Evolutionary conservation across 106 monocot species (phyloP).

Genomic region (Platanthera zijinensis): DNA sequence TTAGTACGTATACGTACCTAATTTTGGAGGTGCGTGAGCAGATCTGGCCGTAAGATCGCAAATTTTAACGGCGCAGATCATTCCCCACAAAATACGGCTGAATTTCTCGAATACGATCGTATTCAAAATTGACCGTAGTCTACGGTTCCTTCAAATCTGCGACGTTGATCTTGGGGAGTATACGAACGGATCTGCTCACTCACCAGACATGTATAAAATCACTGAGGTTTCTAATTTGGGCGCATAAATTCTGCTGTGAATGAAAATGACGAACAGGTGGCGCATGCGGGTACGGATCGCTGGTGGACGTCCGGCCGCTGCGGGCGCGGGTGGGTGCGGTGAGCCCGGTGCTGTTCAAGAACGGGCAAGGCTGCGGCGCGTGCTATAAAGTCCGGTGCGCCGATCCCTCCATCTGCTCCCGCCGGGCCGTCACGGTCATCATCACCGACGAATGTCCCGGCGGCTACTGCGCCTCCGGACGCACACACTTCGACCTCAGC

Average conservation of each 20-base stretch:
- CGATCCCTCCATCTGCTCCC: slow-evolving; percentile 54
- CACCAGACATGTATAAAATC: no score
- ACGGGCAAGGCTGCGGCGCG: slow-evolving; percentile 86
- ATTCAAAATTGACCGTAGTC: no score
- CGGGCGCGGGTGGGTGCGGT: slow-evolving; percentile 78
- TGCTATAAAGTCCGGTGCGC: slow-evolving; percentile 90
- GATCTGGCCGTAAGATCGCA: no score
- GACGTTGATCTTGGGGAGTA: no score
- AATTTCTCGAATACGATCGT: no score
- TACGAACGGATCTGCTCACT: no score
- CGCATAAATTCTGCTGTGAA: neutral
- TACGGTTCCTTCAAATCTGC: no score
- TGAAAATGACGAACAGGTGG: slow-evolving; percentile 43
- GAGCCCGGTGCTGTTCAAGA: slow-evolving; percentile 81
- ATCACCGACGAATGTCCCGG: slow-evolving; percentile 96
- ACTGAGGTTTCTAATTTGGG: neutral
- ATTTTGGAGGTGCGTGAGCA: no score
- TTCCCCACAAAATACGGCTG: no score
- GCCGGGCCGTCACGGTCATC: slow-evolving; percentile 78
- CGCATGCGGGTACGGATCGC: slow-evolving; percentile 86
- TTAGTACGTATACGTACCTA: no score
- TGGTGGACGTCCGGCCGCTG: slow-evolving; percentile 87
- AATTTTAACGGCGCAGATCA: no score
- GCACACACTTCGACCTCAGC: slow-evolving; percentile 84
- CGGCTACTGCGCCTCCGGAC: slow-evolving; percentile 68